These are phyloP conservation scores for Vickermania ingenoplastis DNA, from an alignment of 208 protist species.

Conservation along the genomic window DNA sequence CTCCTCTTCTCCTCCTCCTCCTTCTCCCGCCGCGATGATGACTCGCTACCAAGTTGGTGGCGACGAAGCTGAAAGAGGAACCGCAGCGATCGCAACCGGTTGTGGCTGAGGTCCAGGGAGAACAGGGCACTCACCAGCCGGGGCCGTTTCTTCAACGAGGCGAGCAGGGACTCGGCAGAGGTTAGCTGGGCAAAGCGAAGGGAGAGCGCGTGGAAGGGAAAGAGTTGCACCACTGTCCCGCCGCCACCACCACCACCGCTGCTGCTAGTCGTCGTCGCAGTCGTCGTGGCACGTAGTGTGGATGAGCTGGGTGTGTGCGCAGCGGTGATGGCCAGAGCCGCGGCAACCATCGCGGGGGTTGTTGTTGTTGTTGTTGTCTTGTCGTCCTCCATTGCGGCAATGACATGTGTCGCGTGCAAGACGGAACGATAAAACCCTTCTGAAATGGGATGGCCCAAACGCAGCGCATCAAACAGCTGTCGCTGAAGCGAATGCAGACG, in stretches of 20 bases:
- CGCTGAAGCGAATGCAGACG: neutral
- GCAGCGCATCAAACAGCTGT: neutral
- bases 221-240: too few relatives aligned
- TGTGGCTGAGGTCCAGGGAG: conserved; percentile 70
- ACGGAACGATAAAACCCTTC: neutral
- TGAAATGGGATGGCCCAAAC: neutral
- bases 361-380: too few relatives aligned
- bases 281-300: neutral
- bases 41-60: conserved; percentile 14
- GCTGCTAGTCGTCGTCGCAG: too few relatives aligned
- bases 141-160: conserved; percentile 46
- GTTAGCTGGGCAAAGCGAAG: conserved; percentile 44
- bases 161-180: conserved; percentile 44
- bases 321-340: too few relatives aligned
- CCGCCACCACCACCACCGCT: too few relatives aligned
- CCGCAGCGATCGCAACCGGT: conserved; percentile 65
- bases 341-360: too few relatives aligned
- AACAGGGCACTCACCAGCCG: conserved; percentile 32
- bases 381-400: neutral
- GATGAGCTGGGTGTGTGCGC: too few relatives aligned
- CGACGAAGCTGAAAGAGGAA: conserved; percentile 65
- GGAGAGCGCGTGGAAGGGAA: conserved; percentile 39
- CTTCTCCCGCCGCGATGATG: too few relatives aligned
- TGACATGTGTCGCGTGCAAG: neutral
- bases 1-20: neutral